Evolutionary conservation across 163 green algal genomes (phyloP).

Genomic region (Prototheca stagnorum): DNA sequence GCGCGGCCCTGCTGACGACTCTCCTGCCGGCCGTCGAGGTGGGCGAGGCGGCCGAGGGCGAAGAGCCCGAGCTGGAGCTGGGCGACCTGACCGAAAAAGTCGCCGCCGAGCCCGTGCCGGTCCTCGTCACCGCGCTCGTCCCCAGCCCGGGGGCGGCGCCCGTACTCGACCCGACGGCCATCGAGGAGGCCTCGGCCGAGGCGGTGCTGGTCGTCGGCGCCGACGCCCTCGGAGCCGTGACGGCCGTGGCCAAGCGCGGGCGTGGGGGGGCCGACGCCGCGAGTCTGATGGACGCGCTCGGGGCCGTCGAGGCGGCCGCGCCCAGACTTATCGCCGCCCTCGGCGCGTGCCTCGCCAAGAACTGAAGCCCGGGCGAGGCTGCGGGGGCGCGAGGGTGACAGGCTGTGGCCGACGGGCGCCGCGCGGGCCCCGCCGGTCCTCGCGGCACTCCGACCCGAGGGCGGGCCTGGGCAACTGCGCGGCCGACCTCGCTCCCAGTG

Average conservation of each 20-base stretch:
- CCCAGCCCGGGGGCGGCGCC: conserved; percentile 19
- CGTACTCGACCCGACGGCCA: conserved; percentile 29
- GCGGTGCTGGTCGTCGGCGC: conserved; percentile 16
- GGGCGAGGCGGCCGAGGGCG: conserved; percentile 1
- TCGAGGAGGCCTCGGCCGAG: conserved; percentile 42
- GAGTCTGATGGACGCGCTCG: neutral
- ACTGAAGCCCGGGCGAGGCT: neutral
- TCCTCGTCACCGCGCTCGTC: conserved; percentile 45
- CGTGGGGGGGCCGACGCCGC: conserved; percentile 2
- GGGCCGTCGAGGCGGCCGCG: neutral
- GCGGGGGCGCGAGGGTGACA: neutral
- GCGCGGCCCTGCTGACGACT: conserved; percentile 47
- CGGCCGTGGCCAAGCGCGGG: conserved; percentile 16
- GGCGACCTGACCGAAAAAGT: conserved; percentile 71
- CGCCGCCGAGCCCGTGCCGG: conserved; percentile 11
- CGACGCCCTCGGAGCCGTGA: conserved; percentile 4
- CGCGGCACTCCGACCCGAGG: too few relatives aligned
- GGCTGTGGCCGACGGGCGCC: neutral
- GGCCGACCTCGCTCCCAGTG: too few relatives aligned
- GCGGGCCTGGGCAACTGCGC: too few relatives aligned
- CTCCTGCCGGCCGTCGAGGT: conserved; percentile 45
- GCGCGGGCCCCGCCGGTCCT: too few relatives aligned
- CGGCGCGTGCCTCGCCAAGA: conserved; percentile 1
- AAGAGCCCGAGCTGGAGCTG: conserved; percentile 44
- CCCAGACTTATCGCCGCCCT: too few relatives aligned